A percentile compares a stretch with the other conserved stretches of the same genome.
phyloP scores from a whole-genome alignment of 768 basidiomycete species.

The Podaxis sp. region DNA sequence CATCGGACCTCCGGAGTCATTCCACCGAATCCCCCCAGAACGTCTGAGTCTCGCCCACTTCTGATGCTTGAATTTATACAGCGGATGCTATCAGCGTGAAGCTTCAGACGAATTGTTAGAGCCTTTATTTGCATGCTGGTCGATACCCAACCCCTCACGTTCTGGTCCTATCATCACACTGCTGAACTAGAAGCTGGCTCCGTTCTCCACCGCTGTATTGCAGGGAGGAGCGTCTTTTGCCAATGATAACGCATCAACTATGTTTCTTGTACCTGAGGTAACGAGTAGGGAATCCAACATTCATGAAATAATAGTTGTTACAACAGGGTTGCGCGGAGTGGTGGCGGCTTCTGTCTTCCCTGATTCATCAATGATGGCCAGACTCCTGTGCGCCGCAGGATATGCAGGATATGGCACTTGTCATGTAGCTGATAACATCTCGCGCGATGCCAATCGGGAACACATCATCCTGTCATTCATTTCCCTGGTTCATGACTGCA shows the following conservation, averaged over 20 bases:
- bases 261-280: conserved; percentile 8
- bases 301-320: neutral
- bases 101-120: neutral
- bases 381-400: conserved; percentile 1
- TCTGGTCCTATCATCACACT: conserved; percentile 2
- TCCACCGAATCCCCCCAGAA: neutral
- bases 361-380: conserved; percentile 8
- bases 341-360: neutral
- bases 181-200: neutral
- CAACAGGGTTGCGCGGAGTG: conserved; percentile 1
- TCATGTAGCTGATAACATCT: conserved; percentile 1
- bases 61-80: neutral
- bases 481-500: neutral
- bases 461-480: neutral
- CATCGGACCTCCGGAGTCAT: neutral
- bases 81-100: neutral
- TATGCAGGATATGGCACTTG: neutral
- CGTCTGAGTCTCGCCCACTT: neutral
- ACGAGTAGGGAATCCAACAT: neutral
- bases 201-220: conserved; percentile 10
- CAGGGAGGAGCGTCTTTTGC: neutral
- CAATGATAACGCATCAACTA: conserved; percentile 1
- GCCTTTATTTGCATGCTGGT: neutral
- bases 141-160: neutral
- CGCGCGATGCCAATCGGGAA: conserved; percentile 1